Evolutionary conservation across 2,329 filamentous ascomycete genomes (phyloP).

Genomic region (Exserohilum turcica): DNA sequence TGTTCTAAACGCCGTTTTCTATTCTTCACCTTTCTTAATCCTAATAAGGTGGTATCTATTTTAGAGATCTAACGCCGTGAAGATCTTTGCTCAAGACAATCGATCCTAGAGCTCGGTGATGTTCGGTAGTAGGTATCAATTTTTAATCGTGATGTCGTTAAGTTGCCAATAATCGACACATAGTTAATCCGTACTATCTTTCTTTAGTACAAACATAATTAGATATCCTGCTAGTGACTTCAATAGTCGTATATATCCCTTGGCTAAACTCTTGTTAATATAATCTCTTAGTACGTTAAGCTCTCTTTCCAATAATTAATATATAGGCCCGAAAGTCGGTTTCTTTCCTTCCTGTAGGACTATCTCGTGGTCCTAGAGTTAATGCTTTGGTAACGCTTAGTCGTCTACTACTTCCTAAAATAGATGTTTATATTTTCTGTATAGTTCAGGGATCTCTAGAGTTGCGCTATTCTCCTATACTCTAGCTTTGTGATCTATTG

Average conservation of each 20-base stretch:
- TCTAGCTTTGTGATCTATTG: neutral
- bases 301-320: neutral
- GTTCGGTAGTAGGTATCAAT: conserved; percentile 13
- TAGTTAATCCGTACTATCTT: conserved; percentile 1
- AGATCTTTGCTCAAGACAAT: neutral
- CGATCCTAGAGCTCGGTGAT: conserved; percentile 7
- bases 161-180: conserved; percentile 4
- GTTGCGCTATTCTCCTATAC: neutral
- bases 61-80: neutral
- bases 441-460: neutral
- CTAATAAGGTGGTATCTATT: neutral
- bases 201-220: conserved; percentile 7
- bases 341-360: neutral
- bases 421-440: neutral
- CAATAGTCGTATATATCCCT: neutral
- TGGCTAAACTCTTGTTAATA: neutral
- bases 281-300: no score
- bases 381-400: neutral
- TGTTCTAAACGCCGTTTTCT: no score
- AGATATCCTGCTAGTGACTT: conserved; percentile 1
- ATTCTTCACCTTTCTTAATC: no score
- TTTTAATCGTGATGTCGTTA: conserved; percentile 11
- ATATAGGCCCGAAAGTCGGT: no score
- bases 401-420: neutral
- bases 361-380: conserved; percentile 3